These are phyloP conservation scores for Daldinia childiae DNA, from an alignment of 495 filamentous ascomycete genomes.

Conservation along the genomic window DNA sequence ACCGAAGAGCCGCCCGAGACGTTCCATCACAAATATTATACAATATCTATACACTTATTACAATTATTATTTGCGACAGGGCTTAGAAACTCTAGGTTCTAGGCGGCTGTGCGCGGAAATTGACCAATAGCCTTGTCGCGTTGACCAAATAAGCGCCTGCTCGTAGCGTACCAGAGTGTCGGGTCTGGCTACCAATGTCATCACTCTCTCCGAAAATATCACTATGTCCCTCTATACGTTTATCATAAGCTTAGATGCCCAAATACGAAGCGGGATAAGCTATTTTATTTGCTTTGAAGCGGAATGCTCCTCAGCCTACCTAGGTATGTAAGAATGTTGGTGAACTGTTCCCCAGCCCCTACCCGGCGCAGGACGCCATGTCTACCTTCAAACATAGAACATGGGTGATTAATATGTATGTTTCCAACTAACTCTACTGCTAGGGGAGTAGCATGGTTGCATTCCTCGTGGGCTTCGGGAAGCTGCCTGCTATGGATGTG, in stretches of 20 bases:
- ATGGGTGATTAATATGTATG: conserved; percentile 4
- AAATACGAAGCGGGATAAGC: conserved; percentile 13
- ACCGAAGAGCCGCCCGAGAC: conserved; percentile 4
- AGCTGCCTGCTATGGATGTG: conserved; percentile 12
- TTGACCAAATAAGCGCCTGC: conserved; percentile 34
- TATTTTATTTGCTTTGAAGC: conserved; percentile 6
- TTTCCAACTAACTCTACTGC: conserved; percentile 19
- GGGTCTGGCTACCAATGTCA: conserved; percentile 26
- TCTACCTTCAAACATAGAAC: conserved; percentile 11
- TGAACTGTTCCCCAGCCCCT: not conserved
- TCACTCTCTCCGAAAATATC: not conserved
- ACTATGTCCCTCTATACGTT: not conserved
- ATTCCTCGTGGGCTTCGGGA: not conserved
- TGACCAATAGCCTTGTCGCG: conserved; percentile 21
- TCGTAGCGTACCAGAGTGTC: conserved; percentile 21
- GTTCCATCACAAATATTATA: conserved; percentile 7
- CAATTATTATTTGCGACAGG: not conserved
- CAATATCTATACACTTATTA: not conserved
- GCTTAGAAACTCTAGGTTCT: not conserved
- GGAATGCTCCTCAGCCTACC: not conserved
- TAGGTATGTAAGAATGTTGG: conserved; percentile 21
- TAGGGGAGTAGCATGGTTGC: conserved; percentile 3
- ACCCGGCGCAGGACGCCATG: conserved; percentile 1
- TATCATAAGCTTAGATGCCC: not conserved
- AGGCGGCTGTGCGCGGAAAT: conserved; percentile 28